These are phyloP conservation scores for Hevea brasiliensis DNA, from an alignment of 345 rosid genomes.

Conservation along the genomic window DNA sequence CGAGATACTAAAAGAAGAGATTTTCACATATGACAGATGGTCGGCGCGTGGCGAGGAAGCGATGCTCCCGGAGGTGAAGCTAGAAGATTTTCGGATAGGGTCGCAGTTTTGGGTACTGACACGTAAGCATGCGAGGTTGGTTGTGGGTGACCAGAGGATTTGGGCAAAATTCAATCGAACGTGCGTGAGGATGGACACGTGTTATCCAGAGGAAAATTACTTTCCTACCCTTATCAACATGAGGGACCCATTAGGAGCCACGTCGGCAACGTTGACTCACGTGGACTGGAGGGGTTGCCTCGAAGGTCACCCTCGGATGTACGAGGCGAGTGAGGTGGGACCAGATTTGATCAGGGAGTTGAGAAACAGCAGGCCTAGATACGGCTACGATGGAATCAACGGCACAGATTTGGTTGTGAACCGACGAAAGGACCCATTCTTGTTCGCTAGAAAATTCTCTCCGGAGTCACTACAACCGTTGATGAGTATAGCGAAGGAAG, in stretches of 20 bases:
- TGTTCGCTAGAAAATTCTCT: slow-evolving; percentile 72
- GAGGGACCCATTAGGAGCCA: slow-evolving; percentile 55
- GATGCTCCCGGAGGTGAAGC: slow-evolving; percentile 71
- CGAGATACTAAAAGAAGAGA: slow-evolving; percentile 60
- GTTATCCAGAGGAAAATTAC: slow-evolving; percentile 76
- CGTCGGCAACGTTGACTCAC: slow-evolving; percentile 71
- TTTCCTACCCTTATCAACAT: slow-evolving; percentile 69
- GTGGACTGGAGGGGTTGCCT: slow-evolving; percentile 57
- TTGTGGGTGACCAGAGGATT: slow-evolving; percentile 50
- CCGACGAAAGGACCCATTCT: slow-evolving; percentile 46
- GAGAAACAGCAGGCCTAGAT: slow-evolving; percentile 47
- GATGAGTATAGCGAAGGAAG: slow-evolving; percentile 47
- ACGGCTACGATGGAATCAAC: slow-evolving; percentile 49
- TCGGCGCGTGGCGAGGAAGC: slow-evolving; percentile 69
- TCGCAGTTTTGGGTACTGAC: slow-evolving; percentile 84
- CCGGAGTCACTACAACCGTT: slow-evolving; percentile 36
- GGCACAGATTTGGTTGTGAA: slow-evolving; percentile 37
- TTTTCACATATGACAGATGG: slow-evolving; percentile 60
- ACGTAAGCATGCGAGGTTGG: slow-evolving; percentile 64
- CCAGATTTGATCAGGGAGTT: slow-evolving; percentile 45
- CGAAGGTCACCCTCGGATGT: slow-evolving; percentile 72
- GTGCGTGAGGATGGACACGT: slow-evolving; percentile 51
- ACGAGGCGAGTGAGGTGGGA: slow-evolving; percentile 47
- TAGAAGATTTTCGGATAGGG: slow-evolving; percentile 73
- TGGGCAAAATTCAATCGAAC: slow-evolving; percentile 65